Conservation (phyloP, 139 green algal species). For the Coccomyxa sp. region DNA sequence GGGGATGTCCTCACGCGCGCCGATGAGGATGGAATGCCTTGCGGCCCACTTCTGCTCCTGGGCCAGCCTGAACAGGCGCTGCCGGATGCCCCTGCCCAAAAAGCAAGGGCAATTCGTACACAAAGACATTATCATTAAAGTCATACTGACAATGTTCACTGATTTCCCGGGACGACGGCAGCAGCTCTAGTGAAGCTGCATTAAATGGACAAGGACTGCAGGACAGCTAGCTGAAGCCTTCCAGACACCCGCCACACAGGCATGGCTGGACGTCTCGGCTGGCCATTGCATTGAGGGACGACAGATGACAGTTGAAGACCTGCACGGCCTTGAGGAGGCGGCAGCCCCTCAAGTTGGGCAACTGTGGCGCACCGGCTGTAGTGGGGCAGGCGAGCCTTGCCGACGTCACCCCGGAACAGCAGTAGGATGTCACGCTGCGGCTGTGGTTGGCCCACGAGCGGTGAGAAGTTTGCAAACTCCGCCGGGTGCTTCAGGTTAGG, state of each 20-base stretch:
- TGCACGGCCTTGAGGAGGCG: neutral
- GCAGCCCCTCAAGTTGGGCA: neutral
- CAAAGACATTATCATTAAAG: neutral
- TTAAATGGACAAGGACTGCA: neutral
- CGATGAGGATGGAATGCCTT: neutral
- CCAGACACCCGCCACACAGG: neutral
- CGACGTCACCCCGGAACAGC: constrained; percentile 22
- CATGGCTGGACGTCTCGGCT: no score
- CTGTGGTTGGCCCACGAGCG: constrained; percentile 13
- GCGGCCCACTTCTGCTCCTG: neutral
- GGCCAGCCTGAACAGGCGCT: neutral
- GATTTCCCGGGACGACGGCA: neutral
- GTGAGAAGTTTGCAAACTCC: constrained; percentile 18
- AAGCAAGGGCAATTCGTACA: no score
- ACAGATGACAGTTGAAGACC: neutral
- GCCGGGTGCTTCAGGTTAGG: constrained; percentile 35
- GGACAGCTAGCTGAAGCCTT: neutral
- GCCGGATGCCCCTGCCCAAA: no score
- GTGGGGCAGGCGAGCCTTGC: constrained; percentile 14
- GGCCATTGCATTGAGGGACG: neutral
- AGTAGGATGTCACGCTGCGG: constrained; percentile 29
- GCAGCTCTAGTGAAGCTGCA: no score
- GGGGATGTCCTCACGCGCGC: neutral
- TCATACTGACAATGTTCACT: neutral
- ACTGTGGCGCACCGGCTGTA: constrained; percentile 26